phyloP scores from a whole-genome alignment of 1,284 basidiomycete genomes.

The Phylloporus sp. region DNA sequence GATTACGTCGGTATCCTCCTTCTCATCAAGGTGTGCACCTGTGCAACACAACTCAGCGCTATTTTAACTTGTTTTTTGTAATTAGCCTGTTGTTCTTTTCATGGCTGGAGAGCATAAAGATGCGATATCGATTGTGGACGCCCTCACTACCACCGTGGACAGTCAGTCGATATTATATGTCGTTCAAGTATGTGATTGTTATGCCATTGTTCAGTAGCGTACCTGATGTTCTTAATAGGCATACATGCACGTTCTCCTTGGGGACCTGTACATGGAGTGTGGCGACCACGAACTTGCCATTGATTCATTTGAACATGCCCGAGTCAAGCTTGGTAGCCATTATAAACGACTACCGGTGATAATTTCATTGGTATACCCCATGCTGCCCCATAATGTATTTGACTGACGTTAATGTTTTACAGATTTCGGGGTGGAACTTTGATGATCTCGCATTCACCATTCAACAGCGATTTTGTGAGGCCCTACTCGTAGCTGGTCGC shows the following conservation, averaged over 20 bases:
- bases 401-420: not conserved
- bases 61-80: too few species aligned
- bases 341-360: not conserved
- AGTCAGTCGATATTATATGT: too few species aligned
- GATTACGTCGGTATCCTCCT: too few species aligned
- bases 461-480: not conserved
- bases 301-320: not conserved
- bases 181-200: too few species aligned
- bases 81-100: too few species aligned
- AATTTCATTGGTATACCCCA: not conserved
- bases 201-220: not conserved
- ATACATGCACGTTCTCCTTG: not conserved
- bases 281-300: not conserved
- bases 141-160: too few species aligned
- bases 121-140: too few species aligned
- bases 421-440: not conserved
- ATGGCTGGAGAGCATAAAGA: too few species aligned
- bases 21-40: too few species aligned
- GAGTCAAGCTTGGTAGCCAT: not conserved
- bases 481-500: too few species aligned
- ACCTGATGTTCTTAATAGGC: too few species aligned
- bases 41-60: too few species aligned
- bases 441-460: not conserved
- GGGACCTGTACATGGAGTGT: not conserved
- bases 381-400: not conserved